Evolutionary conservation across 257 asterid species (phyloP).

Genomic region (Fraxinus anomala): DNA sequence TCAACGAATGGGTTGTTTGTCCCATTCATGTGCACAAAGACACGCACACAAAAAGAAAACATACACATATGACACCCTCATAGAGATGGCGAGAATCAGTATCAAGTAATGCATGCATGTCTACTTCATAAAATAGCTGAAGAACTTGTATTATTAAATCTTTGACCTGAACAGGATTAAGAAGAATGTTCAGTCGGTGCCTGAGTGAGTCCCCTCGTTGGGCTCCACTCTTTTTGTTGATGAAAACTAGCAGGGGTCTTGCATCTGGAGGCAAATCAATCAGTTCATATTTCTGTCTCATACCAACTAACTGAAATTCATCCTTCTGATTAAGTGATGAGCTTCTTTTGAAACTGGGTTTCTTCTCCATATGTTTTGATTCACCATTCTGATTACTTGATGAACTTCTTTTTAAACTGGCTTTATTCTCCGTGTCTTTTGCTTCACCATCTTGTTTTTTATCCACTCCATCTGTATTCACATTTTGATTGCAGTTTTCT

Average conservation of each 20-base stretch:
- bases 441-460: constrained; percentile 47
- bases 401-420: constrained; percentile 65
- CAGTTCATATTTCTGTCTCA: constrained; percentile 75
- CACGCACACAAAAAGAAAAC: not conserved
- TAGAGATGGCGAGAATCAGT: not conserved
- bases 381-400: constrained; percentile 62
- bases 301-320: constrained; percentile 49
- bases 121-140: constrained; percentile 22
- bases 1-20: not conserved
- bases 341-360: constrained; percentile 63
- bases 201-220: constrained; percentile 84
- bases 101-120: constrained; percentile 7
- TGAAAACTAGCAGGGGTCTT: constrained; percentile 84
- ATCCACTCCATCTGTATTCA: constrained; percentile 46
- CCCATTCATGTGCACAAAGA: not conserved
- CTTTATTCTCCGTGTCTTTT: constrained; percentile 48
- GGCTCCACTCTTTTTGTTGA: constrained; percentile 98
- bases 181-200: constrained; percentile 77
- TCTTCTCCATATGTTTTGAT: constrained; percentile 48
- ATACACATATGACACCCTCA: not conserved
- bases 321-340: constrained; percentile 68
- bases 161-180: constrained; percentile 95
- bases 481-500: constrained; percentile 50
- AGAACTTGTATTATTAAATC: constrained; percentile 14
- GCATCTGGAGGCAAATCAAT: constrained; percentile 88